Conservation (phyloP, 2,329 filamentous ascomycete species). For the Knoxdaviesia capensis region DNA sequence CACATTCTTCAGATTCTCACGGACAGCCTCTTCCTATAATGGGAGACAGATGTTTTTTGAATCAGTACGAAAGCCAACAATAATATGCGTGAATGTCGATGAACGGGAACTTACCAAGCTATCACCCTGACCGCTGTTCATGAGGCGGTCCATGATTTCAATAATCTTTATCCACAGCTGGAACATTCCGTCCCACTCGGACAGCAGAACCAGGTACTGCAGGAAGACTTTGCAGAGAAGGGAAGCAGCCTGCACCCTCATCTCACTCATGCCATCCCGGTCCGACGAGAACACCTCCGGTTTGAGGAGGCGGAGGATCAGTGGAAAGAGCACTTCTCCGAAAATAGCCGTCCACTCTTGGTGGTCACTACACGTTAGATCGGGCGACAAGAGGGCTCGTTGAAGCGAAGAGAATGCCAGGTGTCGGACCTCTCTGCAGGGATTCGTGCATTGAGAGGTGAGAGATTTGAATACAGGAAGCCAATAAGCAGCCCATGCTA, state of each 20-base stretch:
- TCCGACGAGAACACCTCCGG: constrained; percentile 89
- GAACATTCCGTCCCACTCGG: constrained; percentile 72
- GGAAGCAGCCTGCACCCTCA: constrained; percentile 75
- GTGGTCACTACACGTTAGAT: constrained; percentile 65
- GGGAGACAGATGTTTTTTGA: background rate
- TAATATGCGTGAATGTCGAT: background rate
- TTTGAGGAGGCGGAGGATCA: constrained; percentile 73
- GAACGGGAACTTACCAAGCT: constrained; percentile 43
- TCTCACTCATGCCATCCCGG: constrained; percentile 85
- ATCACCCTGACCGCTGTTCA: constrained; percentile 87
- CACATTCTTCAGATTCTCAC: constrained; percentile 90
- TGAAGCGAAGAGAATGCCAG: constrained; percentile 75
- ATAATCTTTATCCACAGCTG: constrained; percentile 85
- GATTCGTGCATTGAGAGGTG: constrained; percentile 80
- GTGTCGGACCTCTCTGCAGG: constrained; percentile 79
- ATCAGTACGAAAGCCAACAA: background rate
- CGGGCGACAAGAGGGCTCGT: constrained; percentile 64
- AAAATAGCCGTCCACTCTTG: constrained; percentile 94
- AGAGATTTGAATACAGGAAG: constrained; percentile 80
- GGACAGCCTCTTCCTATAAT: constrained; percentile 71
- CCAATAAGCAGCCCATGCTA: constrained; percentile 96
- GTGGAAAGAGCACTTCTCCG: constrained; percentile 76
- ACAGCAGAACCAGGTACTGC: constrained; percentile 72
- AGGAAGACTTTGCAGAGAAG: constrained; percentile 89
- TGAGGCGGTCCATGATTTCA: constrained; percentile 84